phyloP scores from a whole-genome alignment of 2,329 filamentous ascomycete genomes.

The Diaporthe amygdali region DNA sequence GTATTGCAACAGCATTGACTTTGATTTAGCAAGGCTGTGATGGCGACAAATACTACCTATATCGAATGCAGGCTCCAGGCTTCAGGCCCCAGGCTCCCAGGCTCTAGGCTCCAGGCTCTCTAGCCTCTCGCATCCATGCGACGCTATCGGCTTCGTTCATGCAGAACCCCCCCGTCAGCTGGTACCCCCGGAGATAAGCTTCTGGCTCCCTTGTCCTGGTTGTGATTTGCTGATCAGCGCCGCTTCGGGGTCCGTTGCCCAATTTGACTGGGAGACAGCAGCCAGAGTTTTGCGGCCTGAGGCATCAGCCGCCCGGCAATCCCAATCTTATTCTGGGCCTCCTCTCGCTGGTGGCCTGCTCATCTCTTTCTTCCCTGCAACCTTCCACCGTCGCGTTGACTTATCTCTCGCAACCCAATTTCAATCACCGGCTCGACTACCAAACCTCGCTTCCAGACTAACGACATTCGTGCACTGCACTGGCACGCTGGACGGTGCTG shows the following conservation, averaged over 20 bases:
- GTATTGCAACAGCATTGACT: not conserved
- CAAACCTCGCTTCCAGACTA: not conserved
- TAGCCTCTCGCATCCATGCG: not conserved
- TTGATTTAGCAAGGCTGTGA: not conserved
- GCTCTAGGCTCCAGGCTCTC: not conserved
- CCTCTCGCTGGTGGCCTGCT: conserved; percentile 3
- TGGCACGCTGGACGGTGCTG: not conserved
- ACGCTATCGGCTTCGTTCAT: conserved; percentile 24
- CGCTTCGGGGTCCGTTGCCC: conserved; percentile 14
- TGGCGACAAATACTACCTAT: not conserved
- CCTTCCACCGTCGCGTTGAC: not conserved
- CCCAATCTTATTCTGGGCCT: conserved; percentile 22
- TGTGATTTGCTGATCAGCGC: conserved; percentile 18
- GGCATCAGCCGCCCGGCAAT: conserved; percentile 22
- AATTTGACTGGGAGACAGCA: conserved; percentile 2
- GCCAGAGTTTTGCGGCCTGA: conserved; percentile 10
- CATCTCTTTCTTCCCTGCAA: conserved; percentile 9
- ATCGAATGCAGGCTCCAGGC: not conserved
- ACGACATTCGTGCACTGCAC: not conserved
- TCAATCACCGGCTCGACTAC: not conserved
- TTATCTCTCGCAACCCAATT: not conserved
- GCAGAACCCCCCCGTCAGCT: conserved; percentile 12
- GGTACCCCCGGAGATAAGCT: conserved; percentile 25
- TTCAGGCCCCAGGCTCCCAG: not conserved
- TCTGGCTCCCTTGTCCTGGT: not conserved